Percentiles rank a stretch among this genome's conserved stretches.
phyloP scores from a whole-genome alignment of 495 filamentous ascomycete genomes.

The Penicillium goetzii region DNA sequence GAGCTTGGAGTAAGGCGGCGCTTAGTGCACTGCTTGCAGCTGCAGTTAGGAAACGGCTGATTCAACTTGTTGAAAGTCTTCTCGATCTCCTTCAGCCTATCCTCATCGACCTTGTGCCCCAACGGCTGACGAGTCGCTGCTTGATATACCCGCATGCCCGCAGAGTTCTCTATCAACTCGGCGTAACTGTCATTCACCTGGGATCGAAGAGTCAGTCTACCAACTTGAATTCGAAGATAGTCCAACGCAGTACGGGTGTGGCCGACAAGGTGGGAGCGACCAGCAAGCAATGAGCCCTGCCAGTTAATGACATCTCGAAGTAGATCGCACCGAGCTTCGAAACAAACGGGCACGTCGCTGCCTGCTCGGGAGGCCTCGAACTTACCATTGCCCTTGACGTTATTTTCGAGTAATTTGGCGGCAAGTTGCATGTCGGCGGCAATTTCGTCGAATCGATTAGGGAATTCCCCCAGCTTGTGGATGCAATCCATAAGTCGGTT shows the following conservation, averaged over 20 bases:
- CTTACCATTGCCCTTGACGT: neutral
- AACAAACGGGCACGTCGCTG: neutral
- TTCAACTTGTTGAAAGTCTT: neutral
- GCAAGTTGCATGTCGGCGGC: neutral
- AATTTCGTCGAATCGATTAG: neutral
- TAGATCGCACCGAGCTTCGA: neutral
- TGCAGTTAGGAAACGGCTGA: neutral
- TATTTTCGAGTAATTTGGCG: neutral
- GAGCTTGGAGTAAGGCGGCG: neutral
- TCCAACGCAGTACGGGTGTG: neutral
- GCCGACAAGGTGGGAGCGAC: neutral
- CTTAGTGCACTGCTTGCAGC: conserved; percentile 2
- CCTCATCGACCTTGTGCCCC: neutral
- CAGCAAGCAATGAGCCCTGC: neutral
- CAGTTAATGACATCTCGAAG: neutral
- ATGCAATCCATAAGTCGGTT: neutral
- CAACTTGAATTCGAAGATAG: neutral
- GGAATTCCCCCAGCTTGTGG: neutral
- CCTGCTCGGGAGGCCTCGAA: neutral
- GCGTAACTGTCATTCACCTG: neutral
- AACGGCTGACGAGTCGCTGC: neutral
- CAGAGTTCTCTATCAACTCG: neutral
- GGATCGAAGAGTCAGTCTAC: conserved; percentile 2
- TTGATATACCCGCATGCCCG: neutral
- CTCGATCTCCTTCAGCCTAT: neutral